Percentiles rank a stretch among this genome's conserved stretches.
These are phyloP conservation scores for Fulvia fulva DNA, from an alignment of 2,329 filamentous ascomycete genomes.

Conservation along the genomic window DNA sequence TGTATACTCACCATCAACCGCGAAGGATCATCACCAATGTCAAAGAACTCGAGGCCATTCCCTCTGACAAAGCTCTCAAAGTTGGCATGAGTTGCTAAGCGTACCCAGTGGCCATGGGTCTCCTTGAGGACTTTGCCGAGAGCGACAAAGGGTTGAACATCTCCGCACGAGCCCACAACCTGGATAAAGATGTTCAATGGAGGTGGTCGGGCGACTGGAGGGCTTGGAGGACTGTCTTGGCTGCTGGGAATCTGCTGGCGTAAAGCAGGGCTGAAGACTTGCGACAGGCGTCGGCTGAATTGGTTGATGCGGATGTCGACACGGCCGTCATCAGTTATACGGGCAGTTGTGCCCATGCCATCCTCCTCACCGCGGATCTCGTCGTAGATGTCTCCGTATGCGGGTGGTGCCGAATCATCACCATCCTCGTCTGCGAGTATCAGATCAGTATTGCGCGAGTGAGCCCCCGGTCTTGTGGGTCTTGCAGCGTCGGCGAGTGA, in stretches of 20 bases:
- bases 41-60: conserved; percentile 51
- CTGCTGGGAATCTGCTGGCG: conserved; percentile 50
- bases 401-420: conserved; percentile 29
- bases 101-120: conserved; percentile 46
- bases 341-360: conserved; percentile 38
- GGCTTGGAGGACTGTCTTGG: conserved; percentile 47
- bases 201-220: conserved; percentile 53
- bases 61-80: conserved; percentile 49
- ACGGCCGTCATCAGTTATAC: conserved; percentile 62
- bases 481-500: background rate
- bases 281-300: conserved; percentile 60
- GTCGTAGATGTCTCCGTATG: conserved; percentile 39
- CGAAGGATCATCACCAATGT: conserved; percentile 48
- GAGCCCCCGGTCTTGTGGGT: background rate
- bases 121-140: conserved; percentile 48
- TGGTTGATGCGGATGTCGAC: conserved; percentile 77
- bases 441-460: background rate
- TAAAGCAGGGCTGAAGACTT: conserved; percentile 63
- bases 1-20: conserved; percentile 46
- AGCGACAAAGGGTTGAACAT: conserved; percentile 50
- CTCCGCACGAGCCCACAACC: conserved; percentile 47
- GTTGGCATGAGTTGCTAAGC: conserved; percentile 46
- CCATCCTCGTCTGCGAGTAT: background rate
- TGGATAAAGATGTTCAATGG: conserved; percentile 49
- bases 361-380: conserved; percentile 36